Conservation (phyloP, 331 rosid genomes). For the Saraca asoca region DNA sequence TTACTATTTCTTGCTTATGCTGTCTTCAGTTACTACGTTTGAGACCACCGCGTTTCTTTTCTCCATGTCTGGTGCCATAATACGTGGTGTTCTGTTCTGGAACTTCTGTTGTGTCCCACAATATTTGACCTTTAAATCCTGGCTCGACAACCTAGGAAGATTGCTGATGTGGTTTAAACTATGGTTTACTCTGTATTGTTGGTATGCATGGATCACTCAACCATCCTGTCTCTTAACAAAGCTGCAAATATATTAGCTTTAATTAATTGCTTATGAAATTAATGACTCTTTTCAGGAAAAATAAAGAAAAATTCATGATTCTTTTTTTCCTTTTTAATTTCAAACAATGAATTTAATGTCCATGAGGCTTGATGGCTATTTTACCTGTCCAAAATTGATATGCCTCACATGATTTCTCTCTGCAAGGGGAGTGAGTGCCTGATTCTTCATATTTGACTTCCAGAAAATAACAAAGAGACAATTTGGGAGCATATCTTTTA, state of each 20-base stretch:
- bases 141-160: slow-evolving; percentile 9
- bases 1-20: not conserved
- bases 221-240: not conserved
- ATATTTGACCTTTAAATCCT: slow-evolving; percentile 11
- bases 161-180: slow-evolving; percentile 20
- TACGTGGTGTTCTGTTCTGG: not conserved
- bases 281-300: no score
- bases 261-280: not conserved
- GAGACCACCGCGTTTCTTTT: slow-evolving; percentile 35
- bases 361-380: not conserved
- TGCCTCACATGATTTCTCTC: not conserved
- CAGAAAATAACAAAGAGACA: no score
- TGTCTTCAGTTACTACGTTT: not conserved
- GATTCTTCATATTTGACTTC: no score
- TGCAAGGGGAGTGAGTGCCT: not conserved
- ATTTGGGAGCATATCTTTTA: no score
- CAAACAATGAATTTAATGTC: not conserved
- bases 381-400: no score
- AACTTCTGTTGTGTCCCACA: slow-evolving; percentile 30
- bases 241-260: slow-evolving; percentile 13
- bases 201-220: not conserved
- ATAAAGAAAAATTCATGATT: not conserved
- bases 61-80: not conserved
- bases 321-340: not conserved
- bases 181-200: slow-evolving; percentile 8